These are phyloP conservation scores for Alternaria triticimaculans DNA, from an alignment of 2,329 filamentous ascomycete genomes.

Conservation along the genomic window DNA sequence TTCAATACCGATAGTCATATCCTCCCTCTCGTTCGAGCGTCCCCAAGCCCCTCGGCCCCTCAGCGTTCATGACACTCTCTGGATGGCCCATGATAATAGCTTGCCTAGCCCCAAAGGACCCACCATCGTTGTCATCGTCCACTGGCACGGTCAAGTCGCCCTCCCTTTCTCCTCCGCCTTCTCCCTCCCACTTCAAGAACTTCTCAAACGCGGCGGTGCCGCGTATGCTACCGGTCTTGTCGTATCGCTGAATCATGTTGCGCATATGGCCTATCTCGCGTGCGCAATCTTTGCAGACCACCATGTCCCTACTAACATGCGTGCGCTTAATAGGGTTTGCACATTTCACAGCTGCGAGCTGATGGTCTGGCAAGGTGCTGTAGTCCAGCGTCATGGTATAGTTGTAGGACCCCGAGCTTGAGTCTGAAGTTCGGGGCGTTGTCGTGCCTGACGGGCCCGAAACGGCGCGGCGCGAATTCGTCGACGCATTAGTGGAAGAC, in stretches of 20 bases:
- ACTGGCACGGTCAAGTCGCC: constrained; percentile 31
- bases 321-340: constrained; percentile 23
- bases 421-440: constrained; percentile 19
- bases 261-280: constrained; percentile 39
- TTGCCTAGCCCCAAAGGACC: constrained; percentile 25
- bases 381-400: constrained; percentile 22
- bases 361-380: constrained; percentile 34
- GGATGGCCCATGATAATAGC: constrained; percentile 33
- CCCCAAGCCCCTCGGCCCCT: constrained; percentile 20
- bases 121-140: constrained; percentile 18
- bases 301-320: constrained; percentile 31
- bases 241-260: constrained; percentile 37
- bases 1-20: constrained; percentile 7
- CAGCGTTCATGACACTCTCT: constrained; percentile 19
- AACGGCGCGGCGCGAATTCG: constrained; percentile 25
- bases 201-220: constrained; percentile 40
- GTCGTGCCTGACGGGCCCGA: constrained; percentile 21
- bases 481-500: constrained; percentile 25
- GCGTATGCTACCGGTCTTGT: constrained; percentile 38
- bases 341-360: constrained; percentile 32
- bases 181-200: constrained; percentile 36
- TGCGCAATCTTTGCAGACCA: constrained; percentile 40
- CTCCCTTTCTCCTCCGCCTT: constrained; percentile 20
- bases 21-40: constrained; percentile 15
- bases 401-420: constrained; percentile 18